A percentile compares a stretch with the other conserved stretches of the same genome.
Conservation (phyloP, 1,284 basidiomycete genomes). For the Trichosporon coremiiforme region DNA sequence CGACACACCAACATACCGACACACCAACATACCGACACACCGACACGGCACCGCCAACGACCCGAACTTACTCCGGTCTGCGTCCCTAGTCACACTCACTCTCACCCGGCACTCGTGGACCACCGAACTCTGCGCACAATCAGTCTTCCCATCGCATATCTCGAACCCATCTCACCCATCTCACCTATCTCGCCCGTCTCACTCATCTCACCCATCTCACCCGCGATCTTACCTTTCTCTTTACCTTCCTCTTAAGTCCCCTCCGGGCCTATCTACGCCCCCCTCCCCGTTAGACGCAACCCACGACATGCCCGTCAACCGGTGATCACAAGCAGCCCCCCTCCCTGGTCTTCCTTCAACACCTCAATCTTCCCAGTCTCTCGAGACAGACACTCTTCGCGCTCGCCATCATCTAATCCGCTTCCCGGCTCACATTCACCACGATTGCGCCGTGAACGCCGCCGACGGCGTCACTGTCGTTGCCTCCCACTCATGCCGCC, state of each 20-base stretch:
- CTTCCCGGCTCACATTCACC: background rate
- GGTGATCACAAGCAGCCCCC: background rate
- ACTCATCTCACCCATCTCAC: background rate
- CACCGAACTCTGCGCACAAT: too few relatives aligned
- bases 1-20: too few relatives aligned
- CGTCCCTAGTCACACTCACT: too few relatives aligned
- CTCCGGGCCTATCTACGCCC: background rate
- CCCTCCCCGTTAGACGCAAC: background rate
- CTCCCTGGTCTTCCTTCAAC: background rate
- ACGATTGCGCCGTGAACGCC: background rate
- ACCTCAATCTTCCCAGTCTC: background rate
- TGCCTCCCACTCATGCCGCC: background rate
- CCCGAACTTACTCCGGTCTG: too few relatives aligned
- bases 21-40: too few relatives aligned
- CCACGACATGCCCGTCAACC: background rate
- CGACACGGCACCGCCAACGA: too few relatives aligned
- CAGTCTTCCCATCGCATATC: background rate
- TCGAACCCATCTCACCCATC: too few relatives aligned
- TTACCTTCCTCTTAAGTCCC: background rate
- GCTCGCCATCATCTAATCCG: background rate
- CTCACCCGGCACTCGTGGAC: background rate
- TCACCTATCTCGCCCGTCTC: too few relatives aligned
- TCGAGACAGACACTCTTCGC: too few relatives aligned
- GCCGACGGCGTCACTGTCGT: background rate
- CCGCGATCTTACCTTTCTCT: too few relatives aligned